These are phyloP conservation scores for Talaromyces sp. DNA, from an alignment of 2,329 filamentous ascomycete species.

Conservation along the genomic window DNA sequence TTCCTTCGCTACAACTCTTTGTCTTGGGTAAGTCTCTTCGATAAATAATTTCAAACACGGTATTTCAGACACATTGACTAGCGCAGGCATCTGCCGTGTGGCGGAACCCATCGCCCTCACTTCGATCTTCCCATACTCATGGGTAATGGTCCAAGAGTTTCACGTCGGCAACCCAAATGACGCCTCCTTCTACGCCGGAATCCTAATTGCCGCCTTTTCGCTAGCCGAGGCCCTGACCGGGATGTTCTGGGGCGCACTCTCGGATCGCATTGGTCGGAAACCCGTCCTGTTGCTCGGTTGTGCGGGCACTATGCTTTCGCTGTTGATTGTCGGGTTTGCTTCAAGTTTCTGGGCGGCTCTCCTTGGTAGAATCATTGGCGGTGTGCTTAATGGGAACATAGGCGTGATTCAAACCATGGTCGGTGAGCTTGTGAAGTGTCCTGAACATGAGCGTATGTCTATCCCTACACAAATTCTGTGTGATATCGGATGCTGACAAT, in stretches of 20 bases:
- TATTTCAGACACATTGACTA: conserved; percentile 14
- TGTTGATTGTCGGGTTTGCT: conserved; percentile 77
- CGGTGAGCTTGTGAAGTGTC: conserved; percentile 74
- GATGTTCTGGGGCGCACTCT: conserved; percentile 81
- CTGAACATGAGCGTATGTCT: conserved; percentile 75
- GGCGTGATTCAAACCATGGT: conserved; percentile 92
- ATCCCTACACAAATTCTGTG: background rate
- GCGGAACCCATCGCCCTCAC: conserved; percentile 90
- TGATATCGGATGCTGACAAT: background rate
- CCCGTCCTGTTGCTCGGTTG: conserved; percentile 79
- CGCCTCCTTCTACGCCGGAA: conserved; percentile 81
- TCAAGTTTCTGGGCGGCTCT: conserved; percentile 80
- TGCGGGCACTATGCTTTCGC: conserved; percentile 72
- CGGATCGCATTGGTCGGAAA: conserved; percentile 77
- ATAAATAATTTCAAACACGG: background rate
- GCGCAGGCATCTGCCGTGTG: conserved; percentile 78
- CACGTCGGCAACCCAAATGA: conserved; percentile 44
- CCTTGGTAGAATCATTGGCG: conserved; percentile 68
- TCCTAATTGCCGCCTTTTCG: conserved; percentile 81
- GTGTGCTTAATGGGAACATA: conserved; percentile 84
- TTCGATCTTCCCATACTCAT: conserved; percentile 89
- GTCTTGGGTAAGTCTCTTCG: conserved; percentile 61
- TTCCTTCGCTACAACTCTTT: conserved; percentile 77
- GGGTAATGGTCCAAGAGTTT: conserved; percentile 48
- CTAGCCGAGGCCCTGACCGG: conserved; percentile 77